Base-by-base conservation (phyloP, 2,329 filamentous ascomycete genomes). In the Fusarium dimerum region DNA sequence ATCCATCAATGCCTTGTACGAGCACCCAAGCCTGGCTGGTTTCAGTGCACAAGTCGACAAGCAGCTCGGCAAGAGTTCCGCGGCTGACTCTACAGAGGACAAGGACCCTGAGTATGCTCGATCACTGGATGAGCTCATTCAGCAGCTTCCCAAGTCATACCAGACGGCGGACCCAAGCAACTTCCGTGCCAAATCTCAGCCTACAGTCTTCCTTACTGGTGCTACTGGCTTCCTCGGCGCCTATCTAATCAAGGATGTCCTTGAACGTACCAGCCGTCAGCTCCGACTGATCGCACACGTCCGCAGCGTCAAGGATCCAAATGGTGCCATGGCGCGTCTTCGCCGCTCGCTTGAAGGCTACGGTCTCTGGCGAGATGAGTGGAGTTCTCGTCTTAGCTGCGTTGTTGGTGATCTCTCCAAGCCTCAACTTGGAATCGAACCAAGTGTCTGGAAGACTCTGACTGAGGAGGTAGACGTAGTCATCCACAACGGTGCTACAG, bases 401-500 rank as follows among this genome's bases (percentile, higher is more conserved):
- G 85, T 96, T 1, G 73, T 85, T 42, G 92, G 92, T 52, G 88
- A 93, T 68, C 76, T 96, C 2, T 79, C 85, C 12, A 80, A 90
- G 66, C 84, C 87, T 1, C 80, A 81, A 15, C 85, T 97, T 15
- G 92, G 91, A 10, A 73, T 96, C n/a, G 78, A 82, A 8, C 77
- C 84, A 10, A 75, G 75, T 2, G 76, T 74, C 1, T 96, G 89
- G 88, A 76, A 87, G 46, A 75, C 71, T 6, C 67, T 97, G 3
- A 76, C 80, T 5, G 73, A 86, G 3, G 78, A 84, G 30, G 88
- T 86, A 0, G 90, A 96, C 66, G 80, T 86, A 1, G 77, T 92
- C 3, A 82, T 92, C 36, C 88, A 97, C 76, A 97, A 96, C 66
- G 92, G 89, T 36, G 90, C 91, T 12, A 76, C 78, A 26, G 86